Base-by-base conservation (phyloP, 176 grass and related monocot species). In the Triticum urartu region DNA sequence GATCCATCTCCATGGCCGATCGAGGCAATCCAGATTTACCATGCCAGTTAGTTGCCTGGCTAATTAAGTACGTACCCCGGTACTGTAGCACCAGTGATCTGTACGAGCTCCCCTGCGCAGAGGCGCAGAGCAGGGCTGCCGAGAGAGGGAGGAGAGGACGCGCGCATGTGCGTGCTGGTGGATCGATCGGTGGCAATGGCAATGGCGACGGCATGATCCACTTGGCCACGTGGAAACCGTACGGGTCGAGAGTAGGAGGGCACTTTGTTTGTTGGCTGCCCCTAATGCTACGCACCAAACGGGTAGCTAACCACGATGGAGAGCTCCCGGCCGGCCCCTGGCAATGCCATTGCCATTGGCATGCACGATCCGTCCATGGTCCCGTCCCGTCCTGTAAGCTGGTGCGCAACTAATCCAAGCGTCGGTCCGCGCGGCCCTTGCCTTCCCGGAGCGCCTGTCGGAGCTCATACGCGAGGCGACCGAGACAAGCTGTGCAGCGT, bases 251-350 rank as follows among this genome's bases (percentile, higher is more conserved):
- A 54, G 50, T 54, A 54, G 50, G 1, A 5, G 36, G 20, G 30
- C 25, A 0, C 70, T 73, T 73, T 22, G 33, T 58, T n/a, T 54
- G 79, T 64, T 76, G 20, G 68, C 78, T 32, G 33, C 68, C 68
- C 33, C 78, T 68, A 69, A 13, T 56, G 45, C 75, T 47, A 30
- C 40, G 11, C 87, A 84, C 81, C 81, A 65, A 84, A 25, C 75
- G 54, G 26, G 74, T 78, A 79, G 64, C 25, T 83, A 88, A 50
- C 45, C n/a, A 9, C 33, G 64, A 67, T 1, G n/a, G 25, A 26
- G 50, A 26, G 48, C 48, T 50, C 47, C 47, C 47, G 13, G 47
- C 7, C 47, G 12, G 47, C 47, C 47, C 47, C 47, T 15, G 47
- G 52, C 52, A 56, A 18, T 50, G 62, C 4, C 22, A 64, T 5